Base-by-base conservation (phyloP, 2,329 filamentous ascomycete species). In the Diaporthe sp. region DNA sequence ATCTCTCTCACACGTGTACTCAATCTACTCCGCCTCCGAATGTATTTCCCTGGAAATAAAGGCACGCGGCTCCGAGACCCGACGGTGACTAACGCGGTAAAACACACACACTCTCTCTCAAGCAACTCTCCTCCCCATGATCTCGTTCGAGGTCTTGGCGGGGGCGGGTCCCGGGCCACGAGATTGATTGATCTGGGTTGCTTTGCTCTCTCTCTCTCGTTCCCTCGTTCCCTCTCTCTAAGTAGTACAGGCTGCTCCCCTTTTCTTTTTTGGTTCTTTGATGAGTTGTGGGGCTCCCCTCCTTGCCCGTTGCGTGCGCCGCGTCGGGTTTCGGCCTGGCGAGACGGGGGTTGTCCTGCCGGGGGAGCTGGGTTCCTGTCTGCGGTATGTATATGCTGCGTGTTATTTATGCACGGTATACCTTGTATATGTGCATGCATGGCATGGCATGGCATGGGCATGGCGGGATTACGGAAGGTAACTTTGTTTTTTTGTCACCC, bases 161-260 rank as follows among this genome's bases (percentile, higher is more conserved):
- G 42, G 35, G 55, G 69, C 12, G 55, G 47, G 33, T 72, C 57
- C n/a, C 30, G n/a, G 45, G 42, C 54, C 45, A 72, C 57, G 57
- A 72, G 70, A 72, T 64, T 71, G n/a, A n/a, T n/a, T n/a, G n/a
- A n/a, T n/a, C n/a, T 64, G 70, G 25, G 38, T 42, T 58, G 55
- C 6, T 25, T 10, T n/a, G n/a, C 30, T 38, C 6, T 47, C n/a
- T 19, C 19, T 35, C 25, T 30, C 52, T 38, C 35, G 5, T 58
- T n/a, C n/a, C n/a, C n/a, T n/a, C n/a, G n/a, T n/a, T n/a, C n/a
- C n/a, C n/a, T n/a, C n/a, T n/a, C n/a, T n/a, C n/a, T n/a, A n/a
- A n/a, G n/a, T n/a, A n/a, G n/a, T n/a, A n/a, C n/a, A n/a, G n/a
- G 33, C 19, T 68, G 45, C 47, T 68, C 64, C 64, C 64, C 64